These are phyloP conservation scores for Zygoascus sp. DNA, from an alignment of 1,139 yeast species.

Conservation along the genomic window DNA sequence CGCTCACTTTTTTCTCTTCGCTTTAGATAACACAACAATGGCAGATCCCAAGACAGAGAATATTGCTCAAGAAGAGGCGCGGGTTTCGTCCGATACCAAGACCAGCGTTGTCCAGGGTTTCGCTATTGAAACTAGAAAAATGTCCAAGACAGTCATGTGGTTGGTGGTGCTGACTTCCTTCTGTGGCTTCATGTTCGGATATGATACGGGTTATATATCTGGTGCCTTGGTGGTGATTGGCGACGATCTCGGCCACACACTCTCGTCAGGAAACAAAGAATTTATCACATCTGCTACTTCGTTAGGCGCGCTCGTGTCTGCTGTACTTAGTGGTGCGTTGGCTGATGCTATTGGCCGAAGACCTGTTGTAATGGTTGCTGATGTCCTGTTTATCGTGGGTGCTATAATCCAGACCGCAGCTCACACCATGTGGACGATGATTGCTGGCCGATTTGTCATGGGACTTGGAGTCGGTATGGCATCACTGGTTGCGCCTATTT, in stretches of 20 bases:
- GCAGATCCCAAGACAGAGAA: neutral
- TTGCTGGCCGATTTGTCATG: constrained; percentile 81
- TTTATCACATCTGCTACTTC: constrained; percentile 94
- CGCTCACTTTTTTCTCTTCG: no score
- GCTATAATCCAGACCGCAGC: constrained; percentile 79
- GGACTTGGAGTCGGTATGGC: constrained; percentile 96
- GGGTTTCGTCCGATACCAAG: neutral
- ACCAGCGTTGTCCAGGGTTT: neutral
- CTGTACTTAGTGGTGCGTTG: constrained; percentile 68
- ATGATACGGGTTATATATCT: constrained; percentile 93
- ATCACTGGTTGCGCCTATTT: constrained; percentile 82
- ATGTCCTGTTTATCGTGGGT: constrained; percentile 74
- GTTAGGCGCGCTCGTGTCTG: constrained; percentile 80
- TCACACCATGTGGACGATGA: constrained; percentile 82
- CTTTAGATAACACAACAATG: no score
- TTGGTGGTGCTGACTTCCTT: constrained; percentile 79
- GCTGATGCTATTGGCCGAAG: constrained; percentile 84
- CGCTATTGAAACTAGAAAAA: constrained; percentile 27
- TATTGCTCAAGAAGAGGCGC: neutral
- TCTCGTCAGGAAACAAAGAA: constrained; percentile 77
- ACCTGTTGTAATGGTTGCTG: constrained; percentile 73
- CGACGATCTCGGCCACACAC: constrained; percentile 50
- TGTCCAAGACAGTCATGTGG: constrained; percentile 55
- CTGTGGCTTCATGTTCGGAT: constrained; percentile 95
- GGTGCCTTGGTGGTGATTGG: constrained; percentile 85